Percentiles rank a stretch among this genome's conserved stretches.
Evolutionary conservation across 75 land plant genomes (phyloP).

Genomic region (Pinus taeda): DNA sequence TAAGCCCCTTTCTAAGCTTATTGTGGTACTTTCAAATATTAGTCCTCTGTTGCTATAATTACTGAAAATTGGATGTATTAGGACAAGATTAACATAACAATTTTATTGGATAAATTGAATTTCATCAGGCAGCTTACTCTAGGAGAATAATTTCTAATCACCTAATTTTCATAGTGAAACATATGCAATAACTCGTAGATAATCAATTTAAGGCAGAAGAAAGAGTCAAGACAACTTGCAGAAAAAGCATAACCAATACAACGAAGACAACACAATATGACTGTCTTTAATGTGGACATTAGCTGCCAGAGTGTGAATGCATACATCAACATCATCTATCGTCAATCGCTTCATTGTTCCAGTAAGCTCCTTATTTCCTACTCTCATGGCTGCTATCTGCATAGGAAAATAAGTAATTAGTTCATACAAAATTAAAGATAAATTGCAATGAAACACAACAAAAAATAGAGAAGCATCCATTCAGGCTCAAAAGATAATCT

Average conservation of each 20-base stretch:
- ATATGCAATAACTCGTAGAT: background rate
- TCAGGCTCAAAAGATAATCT: too few species aligned
- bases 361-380: constrained; percentile 36
- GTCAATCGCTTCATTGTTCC: constrained; percentile 42
- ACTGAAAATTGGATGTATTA: background rate
- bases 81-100: background rate
- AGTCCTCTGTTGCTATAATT: background rate
- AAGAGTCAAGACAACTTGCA: background rate
- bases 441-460: too few species aligned
- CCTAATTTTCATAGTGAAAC: background rate
- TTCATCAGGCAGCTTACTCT: background rate
- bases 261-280: background rate
- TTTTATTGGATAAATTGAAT: background rate
- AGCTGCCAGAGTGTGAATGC: constrained; percentile 6
- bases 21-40: background rate
- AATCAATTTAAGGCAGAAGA: background rate
- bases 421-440: too few species aligned
- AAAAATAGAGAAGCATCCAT: too few species aligned
- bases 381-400: constrained; percentile 43
- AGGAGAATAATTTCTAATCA: background rate
- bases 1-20: background rate
- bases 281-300: background rate
- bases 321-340: constrained; percentile 42
- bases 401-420: background rate
- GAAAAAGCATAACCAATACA: background rate